phyloP scores from a whole-genome alignment of 2,329 filamentous ascomycete species.

The Fusarium brevicatenulatum region DNA sequence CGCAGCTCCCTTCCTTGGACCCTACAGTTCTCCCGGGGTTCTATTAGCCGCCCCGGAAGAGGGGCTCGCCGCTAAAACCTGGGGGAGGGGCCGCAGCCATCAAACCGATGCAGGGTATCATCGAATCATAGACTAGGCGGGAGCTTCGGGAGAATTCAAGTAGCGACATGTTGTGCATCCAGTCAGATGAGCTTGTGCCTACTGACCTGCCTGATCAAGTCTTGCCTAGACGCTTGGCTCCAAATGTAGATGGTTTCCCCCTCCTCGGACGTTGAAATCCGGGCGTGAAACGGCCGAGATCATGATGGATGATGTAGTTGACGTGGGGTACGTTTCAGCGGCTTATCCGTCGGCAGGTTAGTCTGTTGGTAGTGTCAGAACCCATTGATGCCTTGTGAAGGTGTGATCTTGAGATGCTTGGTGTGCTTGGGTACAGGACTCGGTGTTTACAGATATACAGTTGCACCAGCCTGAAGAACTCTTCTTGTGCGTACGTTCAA shows the following conservation, averaged over 20 bases:
- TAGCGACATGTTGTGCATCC: not conserved
- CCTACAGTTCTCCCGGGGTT: conserved; percentile 16
- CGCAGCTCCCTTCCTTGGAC: not conserved
- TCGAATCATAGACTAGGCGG: conserved; percentile 28
- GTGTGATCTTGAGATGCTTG: not conserved
- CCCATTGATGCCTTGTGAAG: too few relatives aligned
- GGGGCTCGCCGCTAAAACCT: conserved; percentile 35
- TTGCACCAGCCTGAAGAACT: not conserved
- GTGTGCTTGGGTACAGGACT: not conserved
- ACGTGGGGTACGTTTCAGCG: not conserved
- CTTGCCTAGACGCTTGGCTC: conserved; percentile 26
- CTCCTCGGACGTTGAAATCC: conserved; percentile 30
- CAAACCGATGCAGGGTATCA: conserved; percentile 5
- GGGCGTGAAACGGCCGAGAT: conserved; percentile 25
- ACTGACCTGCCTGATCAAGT: conserved; percentile 23
- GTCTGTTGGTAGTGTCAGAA: not conserved
- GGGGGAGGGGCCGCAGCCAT: conserved; percentile 32
- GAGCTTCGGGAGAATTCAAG: conserved; percentile 25
- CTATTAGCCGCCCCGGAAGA: conserved; percentile 37
- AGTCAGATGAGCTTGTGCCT: not conserved
- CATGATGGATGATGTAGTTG: conserved; percentile 26
- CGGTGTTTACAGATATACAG: not conserved
- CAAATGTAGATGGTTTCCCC: conserved; percentile 11
- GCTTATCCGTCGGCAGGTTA: not conserved
- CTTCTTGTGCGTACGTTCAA: accelerated